Base-by-base conservation (phyloP, 1,284 basidiomycete species). In the Salmacisia buchloeana region DNA sequence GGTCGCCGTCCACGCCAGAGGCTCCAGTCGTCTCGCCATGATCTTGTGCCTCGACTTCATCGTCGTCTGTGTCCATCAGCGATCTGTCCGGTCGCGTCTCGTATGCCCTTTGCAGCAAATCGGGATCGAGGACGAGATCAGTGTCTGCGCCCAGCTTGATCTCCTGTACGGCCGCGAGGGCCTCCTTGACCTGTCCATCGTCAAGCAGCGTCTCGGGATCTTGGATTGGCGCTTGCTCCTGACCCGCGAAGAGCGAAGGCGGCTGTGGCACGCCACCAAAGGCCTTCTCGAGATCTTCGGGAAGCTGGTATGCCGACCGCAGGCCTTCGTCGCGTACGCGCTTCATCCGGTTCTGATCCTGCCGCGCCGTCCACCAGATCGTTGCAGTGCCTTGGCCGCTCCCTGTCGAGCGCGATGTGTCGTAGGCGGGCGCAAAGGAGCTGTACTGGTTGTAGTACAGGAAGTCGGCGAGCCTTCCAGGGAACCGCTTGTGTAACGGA, bases 391-490 rank as follows among this genome's bases (percentile, higher is more conserved):
- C 49, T 33, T 27, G 12, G 2, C 49, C 49, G 34, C 49, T 33
- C 25, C 15, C 29, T 13, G 49, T 15, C 2, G 49, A 27, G 29
- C 49, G 49, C 49, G 49, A 54, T 6, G 49, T 54, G 49, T 54
- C 49, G 27, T 33, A 54, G 4, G 29, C 25, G 2, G 49, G 49
- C 12, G 49, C 49, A 33, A 54, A 54, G 29, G 49, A 54, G 2
- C 29, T 10, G 27, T 54, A 54, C 29, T 54, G 49, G 49, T 54
- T 54, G 49, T 54, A 54, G 49, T 54, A 54, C 4, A 54, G 49
- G 29, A 54, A 54, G 31, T 54, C 49, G 25, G 49, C 49, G 13
- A 54, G 49, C 3, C 49, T 27, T 27, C 49, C 49, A 1, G 49
- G 49, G 49, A 54, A 54, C 29, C 49, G 49, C 27, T 54, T 54